These are phyloP conservation scores for Lasiodiplodia citricola DNA, from an alignment of 2,329 filamentous ascomycete genomes.

Conservation along the genomic window DNA sequence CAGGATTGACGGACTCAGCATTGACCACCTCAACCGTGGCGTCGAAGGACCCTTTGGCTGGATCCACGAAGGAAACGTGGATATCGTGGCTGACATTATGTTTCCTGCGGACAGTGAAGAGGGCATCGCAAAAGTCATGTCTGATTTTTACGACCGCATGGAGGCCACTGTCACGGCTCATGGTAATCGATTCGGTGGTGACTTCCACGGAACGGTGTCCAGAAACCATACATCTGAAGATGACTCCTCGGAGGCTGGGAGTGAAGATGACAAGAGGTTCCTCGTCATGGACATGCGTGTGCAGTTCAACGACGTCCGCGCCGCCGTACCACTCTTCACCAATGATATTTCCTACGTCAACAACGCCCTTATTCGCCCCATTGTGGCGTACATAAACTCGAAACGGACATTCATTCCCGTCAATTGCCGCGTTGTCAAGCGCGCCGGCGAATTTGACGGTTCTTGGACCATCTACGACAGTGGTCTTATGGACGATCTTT, in stretches of 20 bases:
- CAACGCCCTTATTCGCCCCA: constrained; percentile 91
- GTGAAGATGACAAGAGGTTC: constrained; percentile 71
- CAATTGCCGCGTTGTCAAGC: constrained; percentile 91
- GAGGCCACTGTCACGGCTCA: constrained; percentile 89
- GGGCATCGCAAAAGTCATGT: constrained; percentile 90
- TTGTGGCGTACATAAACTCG: constrained; percentile 97
- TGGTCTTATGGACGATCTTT: constrained; percentile 90
- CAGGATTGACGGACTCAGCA: constrained; percentile 89
- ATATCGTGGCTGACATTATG: constrained; percentile 95
- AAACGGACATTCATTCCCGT: constrained; percentile 95
- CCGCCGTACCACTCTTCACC: constrained; percentile 90
- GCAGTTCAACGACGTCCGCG: constrained; percentile 92
- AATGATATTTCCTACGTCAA: constrained; percentile 93
- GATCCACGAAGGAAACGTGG: constrained; percentile 97
- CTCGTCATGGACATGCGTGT: constrained; percentile 94
- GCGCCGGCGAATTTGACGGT: constrained; percentile 86
- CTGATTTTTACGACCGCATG: constrained; percentile 95
- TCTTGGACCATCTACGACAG: constrained; percentile 95
- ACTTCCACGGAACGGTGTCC: constrained; percentile 30
- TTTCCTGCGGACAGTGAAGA: constrained; percentile 88
- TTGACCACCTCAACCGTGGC: constrained; percentile 93
- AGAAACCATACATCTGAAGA: constrained; percentile 7
- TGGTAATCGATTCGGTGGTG: constrained; percentile 58
- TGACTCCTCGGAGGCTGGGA: background rate
- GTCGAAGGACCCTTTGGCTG: constrained; percentile 94